Conservation (phyloP, 345 rosid genomes). For the Turritis glabra region DNA sequence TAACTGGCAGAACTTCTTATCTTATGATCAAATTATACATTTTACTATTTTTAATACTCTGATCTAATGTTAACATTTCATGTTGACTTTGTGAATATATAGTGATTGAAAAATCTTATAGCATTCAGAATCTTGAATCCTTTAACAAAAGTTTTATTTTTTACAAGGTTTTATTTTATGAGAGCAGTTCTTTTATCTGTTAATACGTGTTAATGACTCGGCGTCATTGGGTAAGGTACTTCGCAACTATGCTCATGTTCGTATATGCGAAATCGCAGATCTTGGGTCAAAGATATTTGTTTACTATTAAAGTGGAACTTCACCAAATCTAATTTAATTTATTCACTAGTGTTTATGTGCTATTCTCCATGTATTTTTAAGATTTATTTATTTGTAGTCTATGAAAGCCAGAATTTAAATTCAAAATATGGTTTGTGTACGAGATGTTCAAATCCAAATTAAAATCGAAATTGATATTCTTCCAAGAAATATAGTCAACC, state of each 20-base stretch:
- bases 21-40: not conserved
- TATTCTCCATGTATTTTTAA: not conserved
- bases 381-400: not conserved
- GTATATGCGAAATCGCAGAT: not conserved
- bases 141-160: not conserved
- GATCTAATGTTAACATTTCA: not conserved
- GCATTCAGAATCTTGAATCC: not conserved
- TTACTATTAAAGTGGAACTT: slow-evolving; percentile 8
- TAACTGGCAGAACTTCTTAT: not conserved
- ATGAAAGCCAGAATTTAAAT: not conserved
- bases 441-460: not conserved
- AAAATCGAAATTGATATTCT: not conserved
- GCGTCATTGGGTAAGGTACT: not conserved
- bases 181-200: not conserved
- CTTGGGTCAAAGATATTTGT: not conserved
- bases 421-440: not conserved
- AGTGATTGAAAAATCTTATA: not conserved
- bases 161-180: not conserved
- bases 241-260: slow-evolving; percentile 16
- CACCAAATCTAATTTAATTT: not conserved
- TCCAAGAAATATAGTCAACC: not conserved
- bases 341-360: not conserved
- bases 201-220: not conserved
- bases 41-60: not conserved
- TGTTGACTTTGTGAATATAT: slow-evolving; percentile 6